Percentiles rank a stretch among this genome's conserved stretches.
Conservation (phyloP, 345 rosid genomes). For the Pseudoturritis turrita region DNA sequence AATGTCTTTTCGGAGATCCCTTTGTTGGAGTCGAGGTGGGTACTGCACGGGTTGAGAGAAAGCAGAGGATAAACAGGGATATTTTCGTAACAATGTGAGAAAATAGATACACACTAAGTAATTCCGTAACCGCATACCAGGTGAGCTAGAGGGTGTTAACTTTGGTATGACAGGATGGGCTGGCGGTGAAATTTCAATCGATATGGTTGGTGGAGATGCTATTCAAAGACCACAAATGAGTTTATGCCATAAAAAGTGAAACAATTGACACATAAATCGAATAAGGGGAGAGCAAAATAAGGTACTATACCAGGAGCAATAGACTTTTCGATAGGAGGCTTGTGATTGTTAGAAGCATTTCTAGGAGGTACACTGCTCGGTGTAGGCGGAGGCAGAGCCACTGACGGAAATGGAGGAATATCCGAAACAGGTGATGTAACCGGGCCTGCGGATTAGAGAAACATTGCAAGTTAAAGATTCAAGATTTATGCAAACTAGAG, state of each 20-base stretch:
- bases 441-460: slow-evolving; percentile 23
- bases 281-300: background rate
- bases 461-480: background rate
- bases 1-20: slow-evolving; percentile 15
- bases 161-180: slow-evolving; percentile 38
- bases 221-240: slow-evolving; percentile 6
- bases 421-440: slow-evolving; percentile 20
- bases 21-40: slow-evolving; percentile 11
- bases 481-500: background rate
- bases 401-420: slow-evolving; percentile 30
- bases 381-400: slow-evolving; percentile 26
- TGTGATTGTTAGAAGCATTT: slow-evolving; percentile 21
- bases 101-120: background rate
- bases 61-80: slow-evolving; percentile 4
- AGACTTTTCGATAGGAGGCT: slow-evolving; percentile 18
- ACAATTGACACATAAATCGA: background rate
- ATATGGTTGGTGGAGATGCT: slow-evolving; percentile 34
- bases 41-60: slow-evolving; percentile 5
- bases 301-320: slow-evolving; percentile 29
- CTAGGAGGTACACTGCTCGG: slow-evolving; percentile 21
- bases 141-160: slow-evolving; percentile 40
- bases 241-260: background rate
- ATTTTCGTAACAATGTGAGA: background rate
- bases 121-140: slow-evolving; percentile 33
- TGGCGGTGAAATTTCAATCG: slow-evolving; percentile 26